Evolutionary conservation across 352 stramenopile genomes (phyloP), one percentile per base, ranked within the genome.

Genomic region (Thraustochytrium striatum): DNA sequence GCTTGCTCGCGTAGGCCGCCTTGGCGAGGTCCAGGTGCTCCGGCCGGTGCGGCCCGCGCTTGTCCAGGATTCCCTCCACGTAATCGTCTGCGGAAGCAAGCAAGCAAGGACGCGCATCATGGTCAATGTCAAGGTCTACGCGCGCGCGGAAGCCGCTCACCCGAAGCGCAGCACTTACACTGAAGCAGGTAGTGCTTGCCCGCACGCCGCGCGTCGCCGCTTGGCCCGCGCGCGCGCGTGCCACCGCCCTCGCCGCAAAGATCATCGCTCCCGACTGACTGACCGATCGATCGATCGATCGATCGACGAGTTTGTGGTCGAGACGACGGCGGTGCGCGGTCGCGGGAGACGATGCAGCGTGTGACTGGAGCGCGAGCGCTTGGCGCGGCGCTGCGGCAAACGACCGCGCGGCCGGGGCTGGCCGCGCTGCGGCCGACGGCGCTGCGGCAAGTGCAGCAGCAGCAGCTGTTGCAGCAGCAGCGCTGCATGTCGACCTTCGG

Each of bases 1-100:
- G 8, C 1, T 61, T 61, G 13, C 30, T 35, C 35, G 81, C 55
- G 25, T 72, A 25, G 13, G 38, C 25, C 38, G 69, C 50, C 25
- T 81, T 68, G 39, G 44, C 72, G 9, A 25, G 69, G 43, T 11
- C 61, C 33, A 81, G 8, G 28, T 81, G 72, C 8, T 61, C 72
- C 30, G 72, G 41, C 30, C 72, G 43, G 38, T 81, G 68, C 38
- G 72, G 72, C 11, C 25, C 69, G 30, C 72, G 72, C 69, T 81
- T 81, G 25, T 81, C 69, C 2, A 81, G 72, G 13, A 81, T 81
- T 13, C 69, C 69, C 41, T 81, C 72, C 19, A 81, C 72, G 43
- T 81, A 81, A 11, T 81, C 69, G 43, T 81, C 43, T 81, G 19
- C 25, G 25, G n/a, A 62, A 11, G 28, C 30, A 79, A 73, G 33